phyloP scores from a whole-genome alignment of 140 eudicot genomes.

The Senecio squalidus region DNA sequence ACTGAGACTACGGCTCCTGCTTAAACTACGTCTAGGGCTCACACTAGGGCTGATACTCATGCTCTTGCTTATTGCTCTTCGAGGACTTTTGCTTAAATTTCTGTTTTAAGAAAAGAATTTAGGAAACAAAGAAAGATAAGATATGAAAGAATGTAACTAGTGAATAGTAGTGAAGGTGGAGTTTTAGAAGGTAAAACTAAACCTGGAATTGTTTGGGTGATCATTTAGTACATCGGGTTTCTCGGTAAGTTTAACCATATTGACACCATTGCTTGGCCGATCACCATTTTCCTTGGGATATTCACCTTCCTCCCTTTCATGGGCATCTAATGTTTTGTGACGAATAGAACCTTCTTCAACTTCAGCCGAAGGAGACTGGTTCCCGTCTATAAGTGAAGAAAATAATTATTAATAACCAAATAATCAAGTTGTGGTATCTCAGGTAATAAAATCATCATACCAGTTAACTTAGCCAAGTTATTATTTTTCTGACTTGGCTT shows the following conservation, averaged over 20 bases:
- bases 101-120: conserved; percentile 36
- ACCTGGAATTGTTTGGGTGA: conserved; percentile 77
- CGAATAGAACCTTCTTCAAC: conserved; percentile 36
- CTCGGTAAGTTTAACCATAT: conserved; percentile 43
- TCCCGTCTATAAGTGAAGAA: conserved; percentile 42
- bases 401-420: neutral
- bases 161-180: neutral
- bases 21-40: conserved; percentile 44
- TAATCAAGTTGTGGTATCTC: too few relatives aligned
- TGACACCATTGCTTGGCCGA: conserved; percentile 59
- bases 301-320: conserved; percentile 69
- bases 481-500: conserved; percentile 39
- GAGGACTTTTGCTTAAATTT: conserved; percentile 76
- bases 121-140: neutral
- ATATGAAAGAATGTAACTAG: conserved; percentile 13
- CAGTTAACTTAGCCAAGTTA: conserved; percentile 33
- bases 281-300: conserved; percentile 80
- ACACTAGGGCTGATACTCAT: conserved; percentile 68
- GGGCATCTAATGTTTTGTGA: conserved; percentile 37
- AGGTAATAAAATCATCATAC: conserved; percentile 34
- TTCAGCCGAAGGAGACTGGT: conserved; percentile 45
- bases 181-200: conserved; percentile 10
- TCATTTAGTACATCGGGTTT: conserved; percentile 66
- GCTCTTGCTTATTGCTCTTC: conserved; percentile 67
- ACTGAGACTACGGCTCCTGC: conserved; percentile 63